Base-by-base conservation (phyloP, 495 filamentous ascomycete genomes). In the Neurospora pannonica region DNA sequence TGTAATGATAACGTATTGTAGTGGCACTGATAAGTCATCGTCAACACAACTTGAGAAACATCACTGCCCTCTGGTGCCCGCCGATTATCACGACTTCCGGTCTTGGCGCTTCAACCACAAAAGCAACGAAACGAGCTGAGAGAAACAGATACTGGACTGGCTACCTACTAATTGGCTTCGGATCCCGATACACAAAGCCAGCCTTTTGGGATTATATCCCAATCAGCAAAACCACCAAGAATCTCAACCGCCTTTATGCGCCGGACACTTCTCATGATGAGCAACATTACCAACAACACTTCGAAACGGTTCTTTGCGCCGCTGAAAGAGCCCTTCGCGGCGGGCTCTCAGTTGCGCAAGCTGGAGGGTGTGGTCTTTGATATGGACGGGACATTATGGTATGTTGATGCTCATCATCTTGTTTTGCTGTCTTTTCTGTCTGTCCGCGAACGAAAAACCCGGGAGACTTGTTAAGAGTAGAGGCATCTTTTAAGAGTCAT, bases 311-410 rank as follows among this genome's bases (percentile, higher is more conserved):
- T 19, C 54, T 62, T 62, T 62, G 88, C 88, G 6, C 88, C 89
- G 21, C 77, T 82, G 46, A 79, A 74, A 48, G 75, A 76, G 40
- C 74, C 74, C 2, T 74, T 74, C 31, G 46, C 71, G 10, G 46
- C 79, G 37, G 78, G 82, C 73, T 84, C 48, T 0, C 37, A 76
- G 31, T 39, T 84, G 13, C 91, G 91, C 43, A 86, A 82, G 71
- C 82, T 98, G 70, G 89, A 90, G 76, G 95, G 95, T 2, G 88
- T 98, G 8, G 89, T 98, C 38, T 98, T 98, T 81, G 95, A 98
- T 84, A 92, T 98, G 39, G 95, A 98, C 82, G 95, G 95, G 7
- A 98, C 95, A 28, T 81, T 98, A 70, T 97, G 92, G 95, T 95
- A 82, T 86, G 89, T 70, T 34, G 34, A 34, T 34, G 34, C 2